Evolutionary conservation across 1,139 yeast species (phyloP).

Genomic region (Geotrichum restrictum): DNA sequence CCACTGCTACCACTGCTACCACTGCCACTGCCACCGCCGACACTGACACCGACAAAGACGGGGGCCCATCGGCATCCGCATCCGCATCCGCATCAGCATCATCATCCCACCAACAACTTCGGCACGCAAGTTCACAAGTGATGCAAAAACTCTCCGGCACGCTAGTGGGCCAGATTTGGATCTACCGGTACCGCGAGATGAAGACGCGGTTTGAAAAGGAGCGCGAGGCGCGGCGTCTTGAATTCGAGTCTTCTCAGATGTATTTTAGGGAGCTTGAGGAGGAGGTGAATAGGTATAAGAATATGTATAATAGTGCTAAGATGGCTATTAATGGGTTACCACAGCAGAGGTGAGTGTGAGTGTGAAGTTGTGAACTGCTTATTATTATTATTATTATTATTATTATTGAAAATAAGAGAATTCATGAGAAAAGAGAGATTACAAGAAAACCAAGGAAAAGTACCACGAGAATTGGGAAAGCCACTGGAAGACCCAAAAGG

Average conservation of each 20-base stretch:
- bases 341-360: too few relatives aligned
- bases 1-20: too few relatives aligned
- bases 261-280: conserved; percentile 23
- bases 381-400: too few relatives aligned
- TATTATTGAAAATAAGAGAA: neutral
- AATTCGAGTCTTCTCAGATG: conserved; percentile 24
- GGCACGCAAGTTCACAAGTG: conserved; percentile 10
- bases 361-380: too few relatives aligned
- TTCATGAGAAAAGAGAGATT: too few relatives aligned
- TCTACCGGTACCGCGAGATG: conserved; percentile 26
- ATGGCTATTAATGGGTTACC: conserved; percentile 11
- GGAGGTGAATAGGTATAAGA: conserved; percentile 18
- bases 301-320: conserved; percentile 12
- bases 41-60: too few relatives aligned
- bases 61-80: too few relatives aligned
- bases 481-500: too few relatives aligned
- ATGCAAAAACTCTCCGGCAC: conserved; percentile 13
- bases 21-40: too few relatives aligned
- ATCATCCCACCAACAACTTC: neutral
- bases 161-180: conserved; percentile 20
- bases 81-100: too few relatives aligned
- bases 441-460: too few relatives aligned
- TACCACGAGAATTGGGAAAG: too few relatives aligned
- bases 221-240: conserved; percentile 24
- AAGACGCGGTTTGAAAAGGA: conserved; percentile 25